Evolutionary conservation across 2,329 filamentous ascomycete genomes (phyloP), one percentile per base, ranked within the genome.

Genomic region (Zymoseptoria crescenta): DNA sequence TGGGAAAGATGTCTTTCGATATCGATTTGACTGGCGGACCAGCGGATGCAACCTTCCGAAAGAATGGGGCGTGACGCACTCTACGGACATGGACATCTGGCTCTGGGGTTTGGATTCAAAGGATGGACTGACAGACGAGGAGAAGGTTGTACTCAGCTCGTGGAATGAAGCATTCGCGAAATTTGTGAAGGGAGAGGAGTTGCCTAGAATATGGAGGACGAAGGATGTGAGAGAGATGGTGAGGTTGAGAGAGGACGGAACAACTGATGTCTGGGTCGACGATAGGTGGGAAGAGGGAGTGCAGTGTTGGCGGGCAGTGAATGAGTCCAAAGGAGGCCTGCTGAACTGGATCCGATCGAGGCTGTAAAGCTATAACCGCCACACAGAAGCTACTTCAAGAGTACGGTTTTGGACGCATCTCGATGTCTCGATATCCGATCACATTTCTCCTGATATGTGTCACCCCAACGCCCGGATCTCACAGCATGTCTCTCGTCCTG

Each of bases 11-110:
- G 62, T 84, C 0, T 73, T 79, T 50, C 72, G 82, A 2, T 84
- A 84, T 63, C 75, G 81, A 1, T 77, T 84, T 59, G 79, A 84
- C 54, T 82, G 77, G 74, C 75, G 81, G 4, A 76, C 79, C 5
- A 69, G 75, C 51, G 81, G 78, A 59, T 75, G 77, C 3, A 77
- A 79, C 52, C 65, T 77, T 8, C 80, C 80, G 1, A 69, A 68
- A 1, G 72, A 75, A 49, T 83, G 79, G 76, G 80, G 79, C 2
- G 80, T 80, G 2, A 83, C 81, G 16, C 82, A 84, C 65, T 75
- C 75, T 0, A 79, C 79, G 0, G 81, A 84, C 61, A 74, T 79
- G 65, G 70, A 74, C 5, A 76, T 83, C 29, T 84, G 82, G 82
- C 81, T 83, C 58, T 83, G 77, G 76, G 82, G 81, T 0, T 76